These are phyloP conservation scores for Monosporozyma unispora DNA, from an alignment of 805 yeast genomes.

Conservation along the genomic window DNA sequence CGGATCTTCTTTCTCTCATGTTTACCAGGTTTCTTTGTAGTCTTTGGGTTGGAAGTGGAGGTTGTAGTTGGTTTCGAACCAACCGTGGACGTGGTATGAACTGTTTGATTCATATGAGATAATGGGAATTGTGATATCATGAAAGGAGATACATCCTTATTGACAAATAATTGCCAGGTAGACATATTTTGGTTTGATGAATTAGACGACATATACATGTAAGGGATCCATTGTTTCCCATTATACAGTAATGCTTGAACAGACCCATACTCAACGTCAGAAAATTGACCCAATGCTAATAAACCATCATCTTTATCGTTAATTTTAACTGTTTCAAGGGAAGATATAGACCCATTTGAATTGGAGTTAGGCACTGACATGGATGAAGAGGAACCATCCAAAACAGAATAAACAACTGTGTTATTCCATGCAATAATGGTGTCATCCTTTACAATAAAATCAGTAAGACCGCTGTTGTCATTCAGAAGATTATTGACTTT, in stretches of 20 bases:
- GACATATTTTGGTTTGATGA: not conserved
- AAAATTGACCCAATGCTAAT: conserved; percentile 35
- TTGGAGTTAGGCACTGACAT: conserved; percentile 5
- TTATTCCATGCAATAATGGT: conserved; percentile 18
- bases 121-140: not conserved
- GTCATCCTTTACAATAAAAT: conserved; percentile 9
- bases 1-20: conserved; percentile 22
- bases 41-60: conserved; percentile 14
- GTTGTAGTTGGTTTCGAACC: conserved; percentile 9
- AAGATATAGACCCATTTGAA: conserved; percentile 3
- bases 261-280: conserved; percentile 28
- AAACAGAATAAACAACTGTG: conserved; percentile 9
- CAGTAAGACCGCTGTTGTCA: conserved; percentile 20
- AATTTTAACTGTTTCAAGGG: conserved; percentile 1
- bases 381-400: conserved; percentile 6
- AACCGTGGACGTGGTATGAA: conserved; percentile 1
- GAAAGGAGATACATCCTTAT: conserved; percentile 30
- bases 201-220: conserved; percentile 7
- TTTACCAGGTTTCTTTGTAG: conserved; percentile 6
- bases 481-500: conserved; percentile 14
- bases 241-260: conserved; percentile 19
- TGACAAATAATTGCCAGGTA: conserved; percentile 16
- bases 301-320: not conserved
- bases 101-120: conserved; percentile 12
- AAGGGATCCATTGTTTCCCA: conserved; percentile 21